These are phyloP conservation scores for Eimeria necatrix DNA, from an alignment of 169 alveolate species.

Conservation along the genomic window DNA sequence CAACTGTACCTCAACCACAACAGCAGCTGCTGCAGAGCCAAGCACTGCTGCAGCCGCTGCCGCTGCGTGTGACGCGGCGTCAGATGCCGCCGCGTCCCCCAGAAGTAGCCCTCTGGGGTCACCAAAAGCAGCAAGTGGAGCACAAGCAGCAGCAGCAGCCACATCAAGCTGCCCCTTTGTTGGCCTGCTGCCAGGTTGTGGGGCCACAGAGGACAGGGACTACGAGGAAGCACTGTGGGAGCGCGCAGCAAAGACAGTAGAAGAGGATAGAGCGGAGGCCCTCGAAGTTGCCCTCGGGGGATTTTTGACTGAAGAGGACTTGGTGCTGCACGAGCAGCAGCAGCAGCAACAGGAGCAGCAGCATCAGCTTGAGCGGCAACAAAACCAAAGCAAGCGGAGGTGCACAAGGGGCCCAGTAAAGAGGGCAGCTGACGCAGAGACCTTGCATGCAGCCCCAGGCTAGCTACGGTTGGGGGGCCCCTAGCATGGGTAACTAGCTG, in stretches of 20 bases:
- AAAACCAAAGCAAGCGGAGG: not conserved
- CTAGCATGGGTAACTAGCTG: too few species aligned
- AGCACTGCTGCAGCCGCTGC: constrained; percentile 24
- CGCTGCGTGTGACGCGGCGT: not conserved
- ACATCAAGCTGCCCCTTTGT: not conserved
- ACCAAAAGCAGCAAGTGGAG: not conserved
- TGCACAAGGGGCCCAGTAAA: too few species aligned
- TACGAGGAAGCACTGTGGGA: constrained; percentile 19
- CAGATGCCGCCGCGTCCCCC: not conserved
- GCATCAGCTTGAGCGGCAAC: not conserved
- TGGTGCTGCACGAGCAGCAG: constrained; percentile 23
- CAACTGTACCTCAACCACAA: not conserved
- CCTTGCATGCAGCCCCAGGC: too few species aligned
- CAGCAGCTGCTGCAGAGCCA: not conserved
- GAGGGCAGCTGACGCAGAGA: too few species aligned
- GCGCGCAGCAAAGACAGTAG: constrained; percentile 13
- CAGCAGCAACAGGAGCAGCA: constrained; percentile 9
- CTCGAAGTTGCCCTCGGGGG: constrained; percentile 13
- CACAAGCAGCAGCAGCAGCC: not conserved
- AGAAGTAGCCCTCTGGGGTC: constrained; percentile 1
- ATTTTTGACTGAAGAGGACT: not conserved
- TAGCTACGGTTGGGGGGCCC: too few species aligned
- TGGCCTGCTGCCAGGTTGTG: not conserved
- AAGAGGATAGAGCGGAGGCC: not conserved
- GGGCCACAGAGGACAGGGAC: not conserved